Evolutionary conservation across 2,329 filamentous ascomycete genomes (phyloP), one percentile per base, ranked within the genome.

Genomic region (Aureobasidium pullulans): DNA sequence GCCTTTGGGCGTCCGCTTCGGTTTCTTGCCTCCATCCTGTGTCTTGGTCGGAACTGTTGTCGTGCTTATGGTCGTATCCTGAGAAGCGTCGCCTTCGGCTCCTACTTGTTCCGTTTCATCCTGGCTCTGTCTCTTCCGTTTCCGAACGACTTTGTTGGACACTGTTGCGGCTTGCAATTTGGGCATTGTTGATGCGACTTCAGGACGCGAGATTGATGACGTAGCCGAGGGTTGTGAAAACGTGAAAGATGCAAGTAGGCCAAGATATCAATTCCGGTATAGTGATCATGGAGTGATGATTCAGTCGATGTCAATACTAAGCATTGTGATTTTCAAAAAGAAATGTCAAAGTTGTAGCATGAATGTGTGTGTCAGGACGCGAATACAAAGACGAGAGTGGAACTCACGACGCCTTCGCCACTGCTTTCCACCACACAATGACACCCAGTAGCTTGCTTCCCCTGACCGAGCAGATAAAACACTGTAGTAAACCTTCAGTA

Each of bases 1-100:
- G 28, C 61, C 66, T 61, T 78, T 80, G 6, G 73, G 66, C 6
- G 71, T 73, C 63, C 80, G 71, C 40, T 74, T 71, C 15, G 79
- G 76, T 63, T 81, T 77, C 65, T 79, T 76, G 29, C 79, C 79
- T 44, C 81, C 81, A 75, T 84, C 81, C 49, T 80, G 74, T 29
- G 75, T 79, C 67, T 84, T 85, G 1, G 81, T 84, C 3, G 79
- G 77, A 15, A 84, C 68, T 19, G 71, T 77, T 1, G 74, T 76
- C 3, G 74, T 79, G 4, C 71, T 71, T 19, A 48, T 29, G 11
- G 59, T 37, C 48, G 42, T 49, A 13, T 61, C 61, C 52, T 59
- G 43, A 32, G 10, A n/a, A 23, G 46, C 44, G n/a, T 54, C 47
- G 29, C 59, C 60, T 28, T 66, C 54, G 52, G 60, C 37, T 63